These are phyloP conservation scores for Bretziella fagacearum DNA, from an alignment of 2,329 filamentous ascomycete species.

Conservation along the genomic window DNA sequence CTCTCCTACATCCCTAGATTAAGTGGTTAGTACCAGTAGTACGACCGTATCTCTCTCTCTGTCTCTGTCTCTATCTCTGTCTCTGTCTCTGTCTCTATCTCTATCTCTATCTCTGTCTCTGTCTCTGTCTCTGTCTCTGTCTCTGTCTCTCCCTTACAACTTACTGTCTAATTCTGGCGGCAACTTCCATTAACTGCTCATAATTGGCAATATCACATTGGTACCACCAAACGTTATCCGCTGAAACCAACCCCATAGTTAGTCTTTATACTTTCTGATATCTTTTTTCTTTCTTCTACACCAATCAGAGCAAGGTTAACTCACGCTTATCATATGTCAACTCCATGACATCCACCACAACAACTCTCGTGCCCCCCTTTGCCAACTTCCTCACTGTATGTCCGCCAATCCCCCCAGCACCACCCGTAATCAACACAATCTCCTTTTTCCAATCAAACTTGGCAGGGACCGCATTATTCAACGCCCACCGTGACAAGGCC, in stretches of 20 bases:
- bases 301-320: too few relatives aligned
- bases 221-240: slow-evolving; percentile 30
- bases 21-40: not conserved
- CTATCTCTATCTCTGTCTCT: too few relatives aligned
- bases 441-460: slow-evolving; percentile 36
- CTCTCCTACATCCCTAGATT: slow-evolving; percentile 5
- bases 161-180: slow-evolving; percentile 22
- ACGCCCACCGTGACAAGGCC: not conserved
- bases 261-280: not conserved
- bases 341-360: slow-evolving; percentile 38
- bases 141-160: not conserved
- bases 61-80: too few relatives aligned
- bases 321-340: slow-evolving; percentile 27
- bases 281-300: too few relatives aligned
- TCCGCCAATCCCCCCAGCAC: slow-evolving; percentile 41
- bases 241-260: slow-evolving; percentile 16
- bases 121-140: too few relatives aligned
- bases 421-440: slow-evolving; percentile 42
- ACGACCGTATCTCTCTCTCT: not conserved
- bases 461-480: slow-evolving; percentile 27
- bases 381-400: slow-evolving; percentile 35
- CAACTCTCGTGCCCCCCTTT: slow-evolving; percentile 35
- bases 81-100: too few relatives aligned
- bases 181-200: slow-evolving; percentile 26
- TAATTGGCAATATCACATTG: slow-evolving; percentile 37